phyloP scores from a whole-genome alignment of 163 green algal genomes.

The Dunaliella salina region DNA sequence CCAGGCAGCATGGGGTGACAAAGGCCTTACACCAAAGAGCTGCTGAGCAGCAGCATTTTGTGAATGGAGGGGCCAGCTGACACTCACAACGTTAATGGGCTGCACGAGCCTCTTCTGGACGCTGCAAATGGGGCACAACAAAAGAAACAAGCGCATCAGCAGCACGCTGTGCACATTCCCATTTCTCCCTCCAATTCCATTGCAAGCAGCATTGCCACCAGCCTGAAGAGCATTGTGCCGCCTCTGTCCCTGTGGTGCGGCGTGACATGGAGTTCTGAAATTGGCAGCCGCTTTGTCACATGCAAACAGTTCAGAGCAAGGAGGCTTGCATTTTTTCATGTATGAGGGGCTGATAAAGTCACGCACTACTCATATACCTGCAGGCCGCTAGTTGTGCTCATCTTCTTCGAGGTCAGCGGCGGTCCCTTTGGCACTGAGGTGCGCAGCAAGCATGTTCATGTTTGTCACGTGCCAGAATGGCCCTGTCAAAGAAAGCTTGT shows the following conservation, averaged over 20 bases:
- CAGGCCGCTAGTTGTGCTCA: constrained; percentile 83
- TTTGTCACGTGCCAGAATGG: not conserved
- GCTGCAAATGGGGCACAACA: not conserved
- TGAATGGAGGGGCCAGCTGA: too few relatives aligned
- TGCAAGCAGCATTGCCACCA: not conserved
- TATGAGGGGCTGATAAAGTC: constrained; percentile 53
- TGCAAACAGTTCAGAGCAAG: not conserved
- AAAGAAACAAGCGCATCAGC: not conserved
- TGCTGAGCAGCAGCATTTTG: too few relatives aligned
- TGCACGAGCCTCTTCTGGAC: not conserved
- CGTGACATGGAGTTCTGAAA: not conserved
- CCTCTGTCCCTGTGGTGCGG: not conserved
- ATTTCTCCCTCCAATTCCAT: not conserved
- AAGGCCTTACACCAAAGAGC: too few relatives aligned
- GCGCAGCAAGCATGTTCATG: not conserved
- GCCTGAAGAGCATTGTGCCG: not conserved
- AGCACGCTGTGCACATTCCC: not conserved
- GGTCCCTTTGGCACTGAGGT: constrained; percentile 92
- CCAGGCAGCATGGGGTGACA: too few relatives aligned
- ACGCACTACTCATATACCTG: not conserved
- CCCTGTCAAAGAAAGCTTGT: not conserved
- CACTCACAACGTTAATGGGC: too few relatives aligned
- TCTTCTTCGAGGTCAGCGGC: constrained; percentile 94
- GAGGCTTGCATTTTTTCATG: not conserved
- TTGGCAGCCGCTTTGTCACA: too few relatives aligned